These are phyloP conservation scores for Populus hybrid DNA, from an alignment of 441 rosid genomes.

Conservation along the genomic window DNA sequence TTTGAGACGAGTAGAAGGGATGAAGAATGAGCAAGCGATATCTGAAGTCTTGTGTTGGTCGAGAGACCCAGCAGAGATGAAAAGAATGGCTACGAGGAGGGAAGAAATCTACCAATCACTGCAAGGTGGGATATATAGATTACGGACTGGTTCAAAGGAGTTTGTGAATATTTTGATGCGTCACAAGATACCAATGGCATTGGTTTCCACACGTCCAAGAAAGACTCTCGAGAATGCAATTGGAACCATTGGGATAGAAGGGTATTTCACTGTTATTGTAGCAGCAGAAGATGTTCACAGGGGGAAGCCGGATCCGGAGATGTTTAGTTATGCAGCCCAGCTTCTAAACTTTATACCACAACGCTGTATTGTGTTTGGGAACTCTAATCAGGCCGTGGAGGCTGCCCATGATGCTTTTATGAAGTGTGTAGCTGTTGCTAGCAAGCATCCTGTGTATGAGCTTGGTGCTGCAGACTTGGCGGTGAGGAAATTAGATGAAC, in stretches of 20 bases:
- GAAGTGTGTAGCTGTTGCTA: conserved; percentile 97
- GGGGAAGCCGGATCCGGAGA: conserved; percentile 96
- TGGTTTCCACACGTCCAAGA: conserved; percentile 85
- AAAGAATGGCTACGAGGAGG: conserved; percentile 72
- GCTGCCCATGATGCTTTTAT: conserved; percentile 94
- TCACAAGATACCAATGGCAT: conserved; percentile 92
- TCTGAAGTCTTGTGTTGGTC: conserved; percentile 98
- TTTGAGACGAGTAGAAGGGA: conserved; percentile 75
- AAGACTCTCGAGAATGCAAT: conserved; percentile 73
- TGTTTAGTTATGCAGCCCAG: conserved; percentile 88
- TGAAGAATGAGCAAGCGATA: conserved; percentile 93
- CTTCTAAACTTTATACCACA: conserved; percentile 82
- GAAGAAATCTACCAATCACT: conserved; percentile 77
- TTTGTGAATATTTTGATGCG: conserved; percentile 79
- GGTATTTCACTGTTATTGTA: conserved; percentile 62
- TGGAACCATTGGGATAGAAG: conserved; percentile 57
- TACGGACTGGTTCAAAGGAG: conserved; percentile 72
- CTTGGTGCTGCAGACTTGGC: conserved; percentile 94
- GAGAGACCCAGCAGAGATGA: conserved; percentile 63
- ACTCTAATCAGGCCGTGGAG: conserved; percentile 86
- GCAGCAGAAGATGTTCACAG: conserved; percentile 89
- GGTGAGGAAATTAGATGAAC: conserved; percentile 74
- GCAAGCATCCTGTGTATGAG: conserved; percentile 85
- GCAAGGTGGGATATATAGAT: conserved; percentile 73
- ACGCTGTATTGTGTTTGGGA: conserved; percentile 93